Evolutionary conservation across 2,329 filamentous ascomycete genomes (phyloP), one percentile per base, ranked within the genome.

Genomic region (Mycogone perniciosa): DNA sequence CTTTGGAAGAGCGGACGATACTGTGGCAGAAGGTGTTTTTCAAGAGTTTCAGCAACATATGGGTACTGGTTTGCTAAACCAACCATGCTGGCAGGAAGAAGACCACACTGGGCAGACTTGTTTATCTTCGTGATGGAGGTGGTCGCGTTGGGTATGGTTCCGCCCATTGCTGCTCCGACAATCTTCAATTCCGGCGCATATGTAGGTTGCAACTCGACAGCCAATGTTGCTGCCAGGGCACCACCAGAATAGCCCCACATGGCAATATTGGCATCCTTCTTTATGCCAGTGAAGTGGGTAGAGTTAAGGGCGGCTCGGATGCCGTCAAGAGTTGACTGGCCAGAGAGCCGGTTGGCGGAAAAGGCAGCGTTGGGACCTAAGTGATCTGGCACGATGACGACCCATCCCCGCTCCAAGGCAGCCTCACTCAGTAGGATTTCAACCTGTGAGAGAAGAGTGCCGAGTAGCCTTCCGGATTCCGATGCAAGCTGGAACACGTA

Each of bases 361-460:
- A 73, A 77, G 2, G 72, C 67, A 1, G 71, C 73, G 10, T 61
- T 60, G 2, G 71, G 70, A 0, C 73, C 73, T 49, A 74, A 67
- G 48, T 68, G 72, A 56, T 79, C 76, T 0, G 76, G 74, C 65
- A 73, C 61, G 11, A 68, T 71, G 27, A 79, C 71, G 20, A 71
- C 63, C 73, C 73, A 77, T 6, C 74, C 74, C 56, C 65, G 50
- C 5, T 64, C 62, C 2, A 79, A 67, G 7, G 55, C 56, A 1
- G 50, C 53, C 37, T 62, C 54, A 7, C 60, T 46, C 6, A 62
- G 55, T 5, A 63, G 48, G 4, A 62, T 20, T 47, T 64, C 58
- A 4, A 47, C 26, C 43, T 60, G 54, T 6, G 59, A 58, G 2
- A 54, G 57, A 29, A 65, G 61, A 7, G 68, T 66, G 6, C 69